Conservation (phyloP, 176 grass and related monocot genomes). For the Hordeum marinum region DNA sequence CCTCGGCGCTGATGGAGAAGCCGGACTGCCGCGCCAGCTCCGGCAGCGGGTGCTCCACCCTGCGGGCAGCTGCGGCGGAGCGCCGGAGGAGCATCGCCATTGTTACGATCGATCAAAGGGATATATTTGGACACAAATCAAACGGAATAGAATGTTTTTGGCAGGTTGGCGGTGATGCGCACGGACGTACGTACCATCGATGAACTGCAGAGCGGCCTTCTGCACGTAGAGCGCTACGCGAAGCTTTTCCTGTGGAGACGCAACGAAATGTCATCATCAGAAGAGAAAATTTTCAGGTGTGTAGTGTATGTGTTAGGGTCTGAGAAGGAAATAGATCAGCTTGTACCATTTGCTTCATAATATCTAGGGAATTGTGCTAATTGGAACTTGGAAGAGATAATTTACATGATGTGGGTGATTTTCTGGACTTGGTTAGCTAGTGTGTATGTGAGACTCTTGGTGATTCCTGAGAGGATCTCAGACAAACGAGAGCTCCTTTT, state of each 20-base stretch:
- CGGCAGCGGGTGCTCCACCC: constrained; percentile 52
- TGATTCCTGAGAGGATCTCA: no score
- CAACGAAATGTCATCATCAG: background rate
- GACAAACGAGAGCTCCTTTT: no score
- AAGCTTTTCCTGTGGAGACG: constrained; percentile 71
- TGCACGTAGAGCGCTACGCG: constrained; percentile 82
- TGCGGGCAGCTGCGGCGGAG: constrained; percentile 42
- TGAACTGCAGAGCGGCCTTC: constrained; percentile 87
- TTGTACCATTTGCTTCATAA: background rate
- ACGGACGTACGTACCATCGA: constrained; percentile 48
- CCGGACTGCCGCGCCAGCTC: constrained; percentile 67
- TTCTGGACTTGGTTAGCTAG: no score
- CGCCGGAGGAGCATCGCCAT: background rate
- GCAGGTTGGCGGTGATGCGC: background rate
- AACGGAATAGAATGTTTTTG: background rate
- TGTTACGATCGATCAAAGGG: background rate
- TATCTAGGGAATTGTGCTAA: background rate
- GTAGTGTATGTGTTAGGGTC: background rate
- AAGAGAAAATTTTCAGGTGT: background rate
- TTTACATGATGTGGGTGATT: background rate
- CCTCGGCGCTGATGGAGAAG: constrained; percentile 68
- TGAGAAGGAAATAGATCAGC: background rate
- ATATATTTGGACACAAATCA: background rate
- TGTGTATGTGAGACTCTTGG: no score
- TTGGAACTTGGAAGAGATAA: background rate